Evolutionary conservation across 768 basidiomycete genomes (phyloP).

Genomic region (Pisolithus tinctorius): DNA sequence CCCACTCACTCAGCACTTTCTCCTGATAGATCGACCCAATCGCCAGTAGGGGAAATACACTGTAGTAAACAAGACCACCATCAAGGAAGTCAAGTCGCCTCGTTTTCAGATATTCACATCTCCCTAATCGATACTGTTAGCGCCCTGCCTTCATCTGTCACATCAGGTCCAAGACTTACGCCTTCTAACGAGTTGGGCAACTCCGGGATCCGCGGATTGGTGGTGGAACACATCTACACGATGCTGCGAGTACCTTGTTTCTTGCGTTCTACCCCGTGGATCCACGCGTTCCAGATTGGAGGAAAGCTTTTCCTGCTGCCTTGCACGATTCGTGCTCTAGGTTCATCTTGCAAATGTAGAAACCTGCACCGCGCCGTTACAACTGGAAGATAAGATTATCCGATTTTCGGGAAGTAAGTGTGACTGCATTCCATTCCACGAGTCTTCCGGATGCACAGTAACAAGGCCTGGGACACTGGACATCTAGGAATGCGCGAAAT

Average conservation of each 20-base stretch:
- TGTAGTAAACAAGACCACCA: conserved; percentile 60
- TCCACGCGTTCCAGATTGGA: conserved; percentile 59
- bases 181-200: conserved; percentile 45
- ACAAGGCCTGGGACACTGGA: no score
- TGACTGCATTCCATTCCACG: no score
- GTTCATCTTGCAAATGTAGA: conserved; percentile 30
- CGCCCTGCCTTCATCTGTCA: not conserved
- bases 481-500: no score
- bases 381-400: no score
- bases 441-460: no score
- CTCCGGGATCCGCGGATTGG: conserved; percentile 70
- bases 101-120: conserved; percentile 45
- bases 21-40: conserved; percentile 46
- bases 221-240: conserved; percentile 43
- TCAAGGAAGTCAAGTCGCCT: conserved; percentile 58
- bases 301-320: conserved; percentile 66
- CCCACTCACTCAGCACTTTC: not conserved
- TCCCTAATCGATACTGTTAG: conserved; percentile 59
- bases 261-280: conserved; percentile 55
- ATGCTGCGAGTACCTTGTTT: conserved; percentile 41
- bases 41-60: conserved; percentile 54
- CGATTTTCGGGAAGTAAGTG: no score
- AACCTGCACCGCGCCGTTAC: conserved; percentile 46
- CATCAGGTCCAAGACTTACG: not conserved
- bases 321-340: conserved; percentile 51